Base-by-base conservation (phyloP, 768 basidiomycete genomes). In the Suillus decipiens region DNA sequence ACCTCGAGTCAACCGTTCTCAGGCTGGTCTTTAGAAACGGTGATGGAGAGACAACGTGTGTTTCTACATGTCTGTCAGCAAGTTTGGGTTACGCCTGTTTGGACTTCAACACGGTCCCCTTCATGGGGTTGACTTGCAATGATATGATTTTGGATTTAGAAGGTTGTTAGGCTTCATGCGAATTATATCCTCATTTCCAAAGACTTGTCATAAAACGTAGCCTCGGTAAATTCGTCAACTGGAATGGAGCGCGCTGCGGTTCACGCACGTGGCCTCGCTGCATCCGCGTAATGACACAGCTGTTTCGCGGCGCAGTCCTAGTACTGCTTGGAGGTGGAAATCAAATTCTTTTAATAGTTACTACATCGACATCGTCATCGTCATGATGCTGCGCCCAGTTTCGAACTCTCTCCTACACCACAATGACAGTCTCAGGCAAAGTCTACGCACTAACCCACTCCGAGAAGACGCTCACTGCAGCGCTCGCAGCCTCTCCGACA, bases 381-480 rank as follows among this genome's bases (percentile, higher is more conserved):
- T 39, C 12, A 56, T 56, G 36, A 41, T 28, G 56, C 56, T 57
- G 56, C 24, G 56, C 24, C 41, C 56, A 31, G 36, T 9, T 37
- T 34, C 24, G n/a, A 61, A 47, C 48, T 61, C 39, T 41, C 19
- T 17, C 2, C 5, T 34, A 59, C 63, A 55, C 34, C 42, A 61
- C 17, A 19, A 24, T 39, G 59, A 53, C 45, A 39, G 76, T 75
- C 59, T 73, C 75, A 54, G 73, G 76, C 45, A 70, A 71, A 54
- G 73, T 76, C 19, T 68, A 72, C 62, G 65, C 72, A 55, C 70
- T 80, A 7, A 70, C 73, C 9, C 73, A 71, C 36, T 73, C 74
- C 2, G 61, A 68, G 14, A 70, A 73, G 61, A 81, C 81, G 9
- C 68, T 84, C 60, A 82, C 82, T 0, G 69, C 76, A 2, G 77